A percentile compares a stretch with the other conserved stretches of the same genome.
Conservation (phyloP, 2,329 filamentous ascomycete species). For the Mycosphaerella sp. region DNA sequence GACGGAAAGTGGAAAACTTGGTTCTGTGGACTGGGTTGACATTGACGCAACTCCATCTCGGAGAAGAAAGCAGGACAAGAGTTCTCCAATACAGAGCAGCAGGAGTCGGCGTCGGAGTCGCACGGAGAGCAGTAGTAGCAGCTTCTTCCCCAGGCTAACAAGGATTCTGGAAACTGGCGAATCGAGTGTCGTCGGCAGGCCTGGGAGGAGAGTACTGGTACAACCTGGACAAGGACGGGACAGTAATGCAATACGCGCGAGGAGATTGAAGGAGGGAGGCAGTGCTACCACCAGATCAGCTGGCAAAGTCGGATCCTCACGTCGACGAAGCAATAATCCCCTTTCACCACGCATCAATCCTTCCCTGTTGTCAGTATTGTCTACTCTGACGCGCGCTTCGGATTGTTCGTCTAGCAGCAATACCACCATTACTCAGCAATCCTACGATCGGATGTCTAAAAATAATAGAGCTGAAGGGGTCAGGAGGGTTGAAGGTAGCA, state of each 20-base stretch:
- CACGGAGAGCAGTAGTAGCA: slow-evolving; percentile 20
- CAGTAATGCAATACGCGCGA: slow-evolving; percentile 9
- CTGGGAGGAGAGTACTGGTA: slow-evolving; percentile 16
- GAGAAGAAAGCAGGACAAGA: slow-evolving; percentile 14
- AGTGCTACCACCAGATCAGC: slow-evolving; percentile 25
- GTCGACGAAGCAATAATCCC: slow-evolving; percentile 28
- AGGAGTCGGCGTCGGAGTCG: slow-evolving; percentile 15
- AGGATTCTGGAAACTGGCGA: slow-evolving; percentile 39
- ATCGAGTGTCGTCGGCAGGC: slow-evolving; percentile 16
- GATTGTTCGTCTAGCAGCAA: slow-evolving; percentile 41
- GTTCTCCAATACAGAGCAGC: slow-evolving; percentile 12
- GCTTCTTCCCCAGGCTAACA: slow-evolving; percentile 38
- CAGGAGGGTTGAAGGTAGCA: slow-evolving; percentile 9
- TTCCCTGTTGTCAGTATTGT: slow-evolving; percentile 40
- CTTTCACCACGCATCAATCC: slow-evolving; percentile 36
- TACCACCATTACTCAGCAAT: slow-evolving; percentile 42
- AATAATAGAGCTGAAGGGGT: slow-evolving; percentile 15
- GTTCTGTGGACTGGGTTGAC: slow-evolving; percentile 28
- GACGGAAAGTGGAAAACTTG: slow-evolving; percentile 17
- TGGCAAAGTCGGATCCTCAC: slow-evolving; percentile 4
- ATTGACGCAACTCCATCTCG: slow-evolving; percentile 20
- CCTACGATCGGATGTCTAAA: slow-evolving; percentile 32
- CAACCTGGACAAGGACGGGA: slow-evolving; percentile 18
- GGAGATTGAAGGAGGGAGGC: slow-evolving; percentile 19
- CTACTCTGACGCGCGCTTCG: slow-evolving; percentile 39